These are phyloP conservation scores for Xylariaceae sp. DNA, from an alignment of 2,329 filamentous ascomycete genomes.

Conservation along the genomic window DNA sequence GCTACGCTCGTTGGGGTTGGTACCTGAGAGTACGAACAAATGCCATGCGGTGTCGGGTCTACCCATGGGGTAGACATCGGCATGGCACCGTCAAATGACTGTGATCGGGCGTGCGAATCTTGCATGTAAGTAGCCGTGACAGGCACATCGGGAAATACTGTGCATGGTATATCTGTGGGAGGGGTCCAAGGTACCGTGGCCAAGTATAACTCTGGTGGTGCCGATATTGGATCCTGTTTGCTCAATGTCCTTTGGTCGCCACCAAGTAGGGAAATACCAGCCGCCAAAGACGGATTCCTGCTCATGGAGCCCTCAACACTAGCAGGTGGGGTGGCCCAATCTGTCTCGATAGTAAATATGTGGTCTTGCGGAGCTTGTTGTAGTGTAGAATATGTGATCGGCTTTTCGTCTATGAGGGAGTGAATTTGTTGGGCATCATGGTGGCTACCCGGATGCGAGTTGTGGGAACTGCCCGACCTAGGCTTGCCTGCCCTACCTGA, in stretches of 20 bases:
- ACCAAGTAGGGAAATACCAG: slow-evolving; percentile 43
- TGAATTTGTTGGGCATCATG: slow-evolving; percentile 35
- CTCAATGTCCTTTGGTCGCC: slow-evolving; percentile 38
- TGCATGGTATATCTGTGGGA: slow-evolving; percentile 44
- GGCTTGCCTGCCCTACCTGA: slow-evolving; percentile 59
- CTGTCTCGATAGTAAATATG: slow-evolving; percentile 47
- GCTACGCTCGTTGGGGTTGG: slow-evolving; percentile 46
- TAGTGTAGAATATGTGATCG: slow-evolving; percentile 43
- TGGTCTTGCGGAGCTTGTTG: slow-evolving; percentile 37
- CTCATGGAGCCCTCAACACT: slow-evolving; percentile 45
- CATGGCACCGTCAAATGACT: slow-evolving; percentile 48
- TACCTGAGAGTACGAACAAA: slow-evolving; percentile 45
- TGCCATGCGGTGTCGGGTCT: slow-evolving; percentile 41
- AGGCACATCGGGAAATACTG: slow-evolving; percentile 44
- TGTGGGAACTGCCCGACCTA: slow-evolving; percentile 45
- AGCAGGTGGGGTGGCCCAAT: slow-evolving; percentile 49
- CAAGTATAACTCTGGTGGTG: slow-evolving; percentile 45
- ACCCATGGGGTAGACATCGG: slow-evolving; percentile 40
- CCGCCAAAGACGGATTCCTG: slow-evolving; percentile 45
- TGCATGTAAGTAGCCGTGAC: slow-evolving; percentile 40
- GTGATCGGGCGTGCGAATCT: slow-evolving; percentile 42
- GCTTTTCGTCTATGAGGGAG: slow-evolving; percentile 38
- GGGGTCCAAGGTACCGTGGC: slow-evolving; percentile 50
- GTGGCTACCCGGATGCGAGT: slow-evolving; percentile 17
- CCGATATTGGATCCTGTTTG: slow-evolving; percentile 37